Evolutionary conservation across 2,329 filamentous ascomycete genomes (phyloP).

Genomic region (Fusarium verrucosum): DNA sequence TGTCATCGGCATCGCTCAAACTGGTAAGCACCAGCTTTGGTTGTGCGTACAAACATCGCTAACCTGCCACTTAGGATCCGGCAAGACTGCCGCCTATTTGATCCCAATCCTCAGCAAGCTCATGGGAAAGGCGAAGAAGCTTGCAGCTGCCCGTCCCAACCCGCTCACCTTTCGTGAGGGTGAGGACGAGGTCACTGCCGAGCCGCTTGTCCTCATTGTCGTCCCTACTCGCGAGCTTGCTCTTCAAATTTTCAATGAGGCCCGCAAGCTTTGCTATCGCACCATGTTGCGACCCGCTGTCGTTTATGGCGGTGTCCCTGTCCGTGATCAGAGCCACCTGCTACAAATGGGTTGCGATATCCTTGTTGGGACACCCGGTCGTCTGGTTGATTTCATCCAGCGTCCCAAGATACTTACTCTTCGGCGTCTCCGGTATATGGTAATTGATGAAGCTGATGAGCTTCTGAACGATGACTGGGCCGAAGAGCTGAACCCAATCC

Average conservation of each 20-base stretch:
- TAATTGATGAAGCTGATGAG: conserved; percentile 96
- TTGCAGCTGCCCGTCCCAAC: conserved; percentile 80
- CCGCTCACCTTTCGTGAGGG: conserved; percentile 63
- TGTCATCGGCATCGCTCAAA: conserved; percentile 90
- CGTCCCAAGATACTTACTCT: conserved; percentile 75
- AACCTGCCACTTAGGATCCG: conserved; percentile 72
- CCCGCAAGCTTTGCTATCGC: conserved; percentile 90
- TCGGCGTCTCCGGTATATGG: conserved; percentile 77
- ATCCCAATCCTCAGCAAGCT: conserved; percentile 88
- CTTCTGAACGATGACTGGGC: conserved; percentile 85
- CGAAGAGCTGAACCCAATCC: conserved; percentile 76
- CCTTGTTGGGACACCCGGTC: conserved; percentile 86
- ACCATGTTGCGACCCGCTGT: conserved; percentile 94
- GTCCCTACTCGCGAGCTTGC: conserved; percentile 90
- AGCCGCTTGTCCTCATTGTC: conserved; percentile 88
- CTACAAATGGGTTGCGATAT: conserved; percentile 88
- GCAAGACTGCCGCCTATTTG: conserved; percentile 94
- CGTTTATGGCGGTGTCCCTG: conserved; percentile 83
- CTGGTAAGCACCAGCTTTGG: conserved; percentile 60
- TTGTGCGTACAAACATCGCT: not conserved
- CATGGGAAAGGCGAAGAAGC: conserved; percentile 94
- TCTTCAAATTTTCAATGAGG: conserved; percentile 94
- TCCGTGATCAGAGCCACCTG: conserved; percentile 74
- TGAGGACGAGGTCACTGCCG: conserved; percentile 69
- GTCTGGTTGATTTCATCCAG: conserved; percentile 84